A percentile compares a stretch with the other conserved stretches of the same genome.
Conservation (phyloP, 2,329 filamentous ascomycete species). For the Pseudogymnoascus pannorum region DNA sequence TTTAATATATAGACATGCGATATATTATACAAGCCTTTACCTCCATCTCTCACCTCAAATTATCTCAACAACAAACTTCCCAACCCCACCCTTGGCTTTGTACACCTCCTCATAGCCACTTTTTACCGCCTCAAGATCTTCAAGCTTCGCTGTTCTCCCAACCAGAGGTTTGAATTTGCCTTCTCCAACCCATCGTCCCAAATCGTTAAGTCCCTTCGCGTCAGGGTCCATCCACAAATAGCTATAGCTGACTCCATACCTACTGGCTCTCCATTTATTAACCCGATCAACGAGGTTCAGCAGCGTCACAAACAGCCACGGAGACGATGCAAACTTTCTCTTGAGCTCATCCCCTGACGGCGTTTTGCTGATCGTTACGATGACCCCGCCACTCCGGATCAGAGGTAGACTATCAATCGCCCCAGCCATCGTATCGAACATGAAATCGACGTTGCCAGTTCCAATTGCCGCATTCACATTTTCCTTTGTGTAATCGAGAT, state of each 20-base stretch:
- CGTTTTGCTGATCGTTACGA: constrained; percentile 32
- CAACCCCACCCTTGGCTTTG: constrained; percentile 34
- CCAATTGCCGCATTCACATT: constrained; percentile 33
- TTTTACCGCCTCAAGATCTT: constrained; percentile 32
- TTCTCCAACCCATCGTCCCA: constrained; percentile 25
- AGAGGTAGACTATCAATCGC: constrained; percentile 36
- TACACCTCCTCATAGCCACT: constrained; percentile 32
- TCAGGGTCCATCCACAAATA: constrained; percentile 32
- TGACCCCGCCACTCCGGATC: constrained; percentile 30
- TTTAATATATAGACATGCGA: background rate
- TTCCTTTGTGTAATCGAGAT: constrained; percentile 40
- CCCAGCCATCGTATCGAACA: constrained; percentile 41
- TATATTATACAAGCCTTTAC: background rate
- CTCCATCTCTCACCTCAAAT: background rate
- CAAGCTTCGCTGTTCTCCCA: constrained; percentile 28
- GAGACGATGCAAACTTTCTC: constrained; percentile 23
- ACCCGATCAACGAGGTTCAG: constrained; percentile 30
- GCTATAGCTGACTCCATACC: constrained; percentile 32
- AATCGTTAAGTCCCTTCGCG: constrained; percentile 28
- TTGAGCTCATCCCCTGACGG: constrained; percentile 34
- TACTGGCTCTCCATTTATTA: constrained; percentile 24
- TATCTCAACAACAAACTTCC: constrained; percentile 33
- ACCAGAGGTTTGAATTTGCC: constrained; percentile 31
- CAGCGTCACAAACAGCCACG: constrained; percentile 18
- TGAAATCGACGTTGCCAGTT: constrained; percentile 40